Conservation (phyloP, 2,329 filamentous ascomycete species). For the Aureobasidium sp. region DNA sequence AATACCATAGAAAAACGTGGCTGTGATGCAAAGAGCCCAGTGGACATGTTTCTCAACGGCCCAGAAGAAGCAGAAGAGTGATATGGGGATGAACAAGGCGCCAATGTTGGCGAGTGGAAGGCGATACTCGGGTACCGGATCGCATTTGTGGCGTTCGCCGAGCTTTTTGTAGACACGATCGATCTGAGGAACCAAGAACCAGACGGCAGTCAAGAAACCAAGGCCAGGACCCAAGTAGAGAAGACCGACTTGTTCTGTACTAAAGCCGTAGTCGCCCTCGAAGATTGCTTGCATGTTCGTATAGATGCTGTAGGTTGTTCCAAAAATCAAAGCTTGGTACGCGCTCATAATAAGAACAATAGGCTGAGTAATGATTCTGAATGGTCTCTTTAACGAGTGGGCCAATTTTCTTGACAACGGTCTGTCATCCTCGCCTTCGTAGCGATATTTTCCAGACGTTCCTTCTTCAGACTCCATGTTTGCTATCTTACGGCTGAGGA, state of each 20-base stretch:
- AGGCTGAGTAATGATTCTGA: slow-evolving; percentile 39
- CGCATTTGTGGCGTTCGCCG: slow-evolving; percentile 34
- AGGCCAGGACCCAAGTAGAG: slow-evolving; percentile 40
- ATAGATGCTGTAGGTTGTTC: slow-evolving; percentile 43
- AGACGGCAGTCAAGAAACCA: slow-evolving; percentile 39
- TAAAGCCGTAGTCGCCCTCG: slow-evolving; percentile 37
- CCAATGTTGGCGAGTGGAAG: slow-evolving; percentile 42
- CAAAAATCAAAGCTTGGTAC: slow-evolving; percentile 42
- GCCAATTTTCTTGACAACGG: slow-evolving; percentile 33
- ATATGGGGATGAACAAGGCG: slow-evolving; percentile 36
- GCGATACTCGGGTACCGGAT: slow-evolving; percentile 38
- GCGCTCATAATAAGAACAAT: slow-evolving; percentile 41
- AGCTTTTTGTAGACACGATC: slow-evolving; percentile 43
- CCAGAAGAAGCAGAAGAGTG: slow-evolving; percentile 42
- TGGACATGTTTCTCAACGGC: slow-evolving; percentile 35
- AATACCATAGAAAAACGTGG: slow-evolving; percentile 45
- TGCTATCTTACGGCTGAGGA: slow-evolving; percentile 32
- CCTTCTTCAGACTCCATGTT: slow-evolving; percentile 29
- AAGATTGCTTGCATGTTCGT: slow-evolving; percentile 45
- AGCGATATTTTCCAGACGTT: slow-evolving; percentile 32
- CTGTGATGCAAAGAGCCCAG: slow-evolving; percentile 36
- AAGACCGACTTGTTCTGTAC: slow-evolving; percentile 40
- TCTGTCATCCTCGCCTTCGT: slow-evolving; percentile 37
- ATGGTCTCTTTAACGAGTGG: slow-evolving; percentile 34
- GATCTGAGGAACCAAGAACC: slow-evolving; percentile 42